phyloP scores from a whole-genome alignment of 2,329 filamentous ascomycete species.

The Paraphoma sp. region DNA sequence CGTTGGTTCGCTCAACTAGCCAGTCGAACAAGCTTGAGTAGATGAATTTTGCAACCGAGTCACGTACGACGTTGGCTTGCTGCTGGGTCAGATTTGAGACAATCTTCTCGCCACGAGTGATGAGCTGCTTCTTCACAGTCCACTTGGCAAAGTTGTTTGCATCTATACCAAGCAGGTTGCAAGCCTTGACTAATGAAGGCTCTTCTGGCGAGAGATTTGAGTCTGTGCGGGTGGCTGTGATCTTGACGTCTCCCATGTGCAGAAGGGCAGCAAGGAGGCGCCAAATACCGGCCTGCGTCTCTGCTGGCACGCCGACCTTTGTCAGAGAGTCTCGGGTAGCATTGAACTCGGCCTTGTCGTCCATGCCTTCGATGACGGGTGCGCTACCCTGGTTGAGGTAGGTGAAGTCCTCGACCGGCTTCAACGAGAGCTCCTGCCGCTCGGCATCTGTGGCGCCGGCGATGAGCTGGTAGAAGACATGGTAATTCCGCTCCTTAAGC shows the following conservation, averaged over 20 bases:
- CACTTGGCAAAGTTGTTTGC: slow-evolving; percentile 88
- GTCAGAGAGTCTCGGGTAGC: slow-evolving; percentile 85
- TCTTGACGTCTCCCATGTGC: slow-evolving; percentile 96
- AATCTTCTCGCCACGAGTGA: slow-evolving; percentile 97
- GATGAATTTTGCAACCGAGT: slow-evolving; percentile 98
- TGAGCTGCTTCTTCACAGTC: slow-evolving; percentile 98
- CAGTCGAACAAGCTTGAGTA: slow-evolving; percentile 99
- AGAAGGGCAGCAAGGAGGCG: slow-evolving; percentile 86
- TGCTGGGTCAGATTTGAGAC: slow-evolving; percentile 93
- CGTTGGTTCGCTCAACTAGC: slow-evolving; percentile 97
- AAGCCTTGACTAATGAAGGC: slow-evolving; percentile 81
- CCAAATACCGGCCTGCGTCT: slow-evolving; percentile 85
- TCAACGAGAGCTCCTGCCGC: slow-evolving; percentile 77
- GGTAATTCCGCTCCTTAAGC: slow-evolving; percentile 96
- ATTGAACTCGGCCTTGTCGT: slow-evolving; percentile 92
- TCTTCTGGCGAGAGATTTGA: slow-evolving; percentile 82
- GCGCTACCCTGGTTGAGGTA: slow-evolving; percentile 96
- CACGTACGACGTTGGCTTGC: slow-evolving; percentile 90
- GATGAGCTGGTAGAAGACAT: slow-evolving; percentile 97
- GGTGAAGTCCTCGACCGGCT: slow-evolving; percentile 88
- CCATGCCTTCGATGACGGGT: slow-evolving; percentile 89
- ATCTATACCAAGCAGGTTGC: slow-evolving; percentile 86
- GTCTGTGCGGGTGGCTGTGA: slow-evolving; percentile 86
- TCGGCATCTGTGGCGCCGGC: slow-evolving; percentile 88
- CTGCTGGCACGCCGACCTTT: slow-evolving; percentile 81